Base-by-base conservation (phyloP, 2,329 filamentous ascomycete genomes). In the Pochonia chlamydosporia region DNA sequence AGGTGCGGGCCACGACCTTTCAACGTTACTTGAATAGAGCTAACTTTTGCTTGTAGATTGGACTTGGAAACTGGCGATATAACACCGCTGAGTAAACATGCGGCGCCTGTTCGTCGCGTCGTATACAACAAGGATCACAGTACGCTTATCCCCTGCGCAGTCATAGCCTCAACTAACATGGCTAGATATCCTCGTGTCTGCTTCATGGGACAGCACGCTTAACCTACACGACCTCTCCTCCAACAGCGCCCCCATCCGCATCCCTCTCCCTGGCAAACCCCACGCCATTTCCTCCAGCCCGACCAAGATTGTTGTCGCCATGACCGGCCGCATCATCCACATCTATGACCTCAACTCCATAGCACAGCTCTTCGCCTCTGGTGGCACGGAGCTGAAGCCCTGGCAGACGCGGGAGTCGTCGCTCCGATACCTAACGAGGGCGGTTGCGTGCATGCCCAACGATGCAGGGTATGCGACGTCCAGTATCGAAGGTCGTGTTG, bases 371-470 rank as follows among this genome's bases (percentile, higher is more conserved):
- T 70, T 84, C 36, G 65, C 72, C 8, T 56, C 59, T 3, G 65
- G 67, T 1, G 64, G 69, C 60, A 52, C 69, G 60, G 69, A 70
- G 18, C 61, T 90, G 45, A 79, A 87, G 62, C 91, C 92, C 0
- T 96, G 89, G 89, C 93, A 99, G 67, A 82, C 89, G 58, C 82
- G 93, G 51, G 93, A 99, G 66, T 95, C 89, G 44, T 95, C 87
- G 23, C 78, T 99, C 61, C 95, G 96, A 65, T 99, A 96, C 70
- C 89, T 96, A 75, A 97, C 92, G 1, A 82, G 93, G 50, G 88
- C 89, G 16, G 87, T 97, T 1, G 84, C 90, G 14, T 96, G 92
- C 66, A 97, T 99, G 93, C 92, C 93, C 13, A 91, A 93, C 59
- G 93, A 96, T 56, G 87, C 86, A 10, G 93, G 93, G 5, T 99